A percentile compares a stretch with the other conserved stretches of the same genome.
Evolutionary conservation across 768 basidiomycete genomes (phyloP).

Genomic region (Hygrophoropsis aurantiaca): DNA sequence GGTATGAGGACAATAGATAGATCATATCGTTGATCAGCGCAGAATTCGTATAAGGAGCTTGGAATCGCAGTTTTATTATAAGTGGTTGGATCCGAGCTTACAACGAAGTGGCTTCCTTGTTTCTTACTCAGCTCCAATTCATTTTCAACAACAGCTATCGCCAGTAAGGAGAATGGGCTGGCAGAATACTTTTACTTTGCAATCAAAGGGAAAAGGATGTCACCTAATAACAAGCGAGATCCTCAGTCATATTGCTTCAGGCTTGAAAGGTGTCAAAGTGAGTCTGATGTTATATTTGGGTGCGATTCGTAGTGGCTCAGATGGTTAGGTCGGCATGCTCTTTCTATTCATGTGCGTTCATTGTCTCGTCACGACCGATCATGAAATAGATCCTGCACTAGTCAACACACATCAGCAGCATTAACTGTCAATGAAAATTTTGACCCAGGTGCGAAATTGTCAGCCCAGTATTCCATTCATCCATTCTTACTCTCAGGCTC

Average conservation of each 20-base stretch:
- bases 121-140: no score
- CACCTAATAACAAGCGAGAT: constrained; percentile 85
- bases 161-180: constrained; percentile 84
- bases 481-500: not conserved
- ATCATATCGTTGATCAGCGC: no score
- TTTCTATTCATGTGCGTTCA: constrained; percentile 79
- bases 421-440: constrained; percentile 89
- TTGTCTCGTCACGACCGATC: constrained; percentile 6
- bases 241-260: constrained; percentile 60
- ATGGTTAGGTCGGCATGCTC: constrained; percentile 75
- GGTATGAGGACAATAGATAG: no score
- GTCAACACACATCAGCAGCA: constrained; percentile 77
- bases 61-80: no score
- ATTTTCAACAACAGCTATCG: no score
- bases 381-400: constrained; percentile 37
- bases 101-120: no score
- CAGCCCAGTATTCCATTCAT: not conserved
- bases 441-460: constrained; percentile 58
- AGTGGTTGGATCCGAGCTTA: no score
- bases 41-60: no score
- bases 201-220: constrained; percentile 59
- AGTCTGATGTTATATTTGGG: no score
- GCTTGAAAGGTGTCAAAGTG: constrained; percentile 67
- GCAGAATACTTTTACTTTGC: constrained; percentile 81
- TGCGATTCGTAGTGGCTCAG: not conserved